Base-by-base conservation (phyloP, 805 yeast genomes). In the Kluyveromyces nonfermentans region DNA sequence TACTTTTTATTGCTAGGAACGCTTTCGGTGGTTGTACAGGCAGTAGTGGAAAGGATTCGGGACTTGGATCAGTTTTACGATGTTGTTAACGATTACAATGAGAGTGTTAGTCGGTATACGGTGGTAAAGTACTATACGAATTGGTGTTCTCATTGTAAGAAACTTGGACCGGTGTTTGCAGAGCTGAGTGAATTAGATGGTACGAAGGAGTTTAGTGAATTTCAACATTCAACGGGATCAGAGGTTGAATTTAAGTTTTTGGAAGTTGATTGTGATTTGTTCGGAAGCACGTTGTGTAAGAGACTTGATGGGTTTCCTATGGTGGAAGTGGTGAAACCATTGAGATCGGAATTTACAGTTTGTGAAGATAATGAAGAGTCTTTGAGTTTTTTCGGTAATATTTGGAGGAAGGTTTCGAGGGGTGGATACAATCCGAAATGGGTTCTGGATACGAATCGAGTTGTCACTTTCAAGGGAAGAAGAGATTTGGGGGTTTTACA, bases 141-240 rank as follows among this genome's bases (percentile, higher is more conserved):
- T 42, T 81, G 88, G 88, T 81, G 88, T 60, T 65, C 78, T 32
- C 86, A 81, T 58, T 81, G 88, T 57, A 75, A 74, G 56, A 68
- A 65, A 32, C 56, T 81, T 54, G 69, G 67, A 57, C 86, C 86
- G 5, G 65, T 69, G 2, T 70, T 69, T 73, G 74, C 72, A 45
- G 72, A 73, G 47, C 63, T 77, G 56, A 73, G 72, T 42, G 68
- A 52, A 2, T 46, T 63, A 16, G 73, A 55, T 54, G 39, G 12
- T 3, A 19, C 28, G 15, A 12, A 15, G 14, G 63, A 45, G 1
- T 20, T 51, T 51, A 35, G 50, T 52, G 33, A 18, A 7, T 37
- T 38, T 10, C 50, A 52, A 19, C 42, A 28, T 2, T 34, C 45
- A 1, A 32, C 32, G 20, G 46, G 45, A 7, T 31, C 53, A 20